Base-by-base conservation (phyloP, 495 filamentous ascomycete genomes). In the Podospora fimiseda region DNA sequence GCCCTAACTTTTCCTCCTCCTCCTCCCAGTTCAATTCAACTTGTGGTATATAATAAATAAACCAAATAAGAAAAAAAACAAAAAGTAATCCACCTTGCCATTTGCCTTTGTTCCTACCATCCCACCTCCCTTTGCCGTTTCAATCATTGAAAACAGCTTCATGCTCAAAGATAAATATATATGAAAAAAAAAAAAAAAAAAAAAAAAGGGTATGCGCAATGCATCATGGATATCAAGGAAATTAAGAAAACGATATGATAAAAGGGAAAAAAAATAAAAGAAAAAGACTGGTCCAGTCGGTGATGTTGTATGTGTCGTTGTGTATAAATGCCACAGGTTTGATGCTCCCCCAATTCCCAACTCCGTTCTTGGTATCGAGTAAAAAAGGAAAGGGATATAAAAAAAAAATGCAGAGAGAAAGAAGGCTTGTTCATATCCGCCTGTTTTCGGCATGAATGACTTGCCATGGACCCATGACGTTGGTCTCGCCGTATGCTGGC, bases 401-500 rank as follows among this genome's bases (percentile, higher is more conserved):
- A 38, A 43, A 22, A 59, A 37, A 50, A 49, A 51, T 15, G 40
- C 37, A 22, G 8, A 22, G 9, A 41, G 16, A 18, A 55, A 30
- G 45, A 22, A 37, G 46, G 23, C 24, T 47, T 45, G 13, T 27
- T 47, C 8, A 11, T 33, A 33, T 49, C 24, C 52, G 48, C 46
- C 62, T 55, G 60, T 71, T 71, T 48, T 69, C 69, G 3, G 63
- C 53, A 40, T 50, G 50, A 37, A 69, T 62, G 43, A 61, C 53
- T 60, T 70, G 67, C 66, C 66, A 72, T 15, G 70, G 63, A 0
- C 62, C 66, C 39, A 60, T 60, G 43, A 68, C 52, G 14, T 70
- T 66, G 39, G 64, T 59, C 49, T 72, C 70, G 39, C 70, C 68
- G 24, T 72, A 72, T 0, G 59, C 61, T 7, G 73, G 62, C 36